phyloP scores from a whole-genome alignment of 805 yeast species.

The Cyberlindnera suaveolens region DNA sequence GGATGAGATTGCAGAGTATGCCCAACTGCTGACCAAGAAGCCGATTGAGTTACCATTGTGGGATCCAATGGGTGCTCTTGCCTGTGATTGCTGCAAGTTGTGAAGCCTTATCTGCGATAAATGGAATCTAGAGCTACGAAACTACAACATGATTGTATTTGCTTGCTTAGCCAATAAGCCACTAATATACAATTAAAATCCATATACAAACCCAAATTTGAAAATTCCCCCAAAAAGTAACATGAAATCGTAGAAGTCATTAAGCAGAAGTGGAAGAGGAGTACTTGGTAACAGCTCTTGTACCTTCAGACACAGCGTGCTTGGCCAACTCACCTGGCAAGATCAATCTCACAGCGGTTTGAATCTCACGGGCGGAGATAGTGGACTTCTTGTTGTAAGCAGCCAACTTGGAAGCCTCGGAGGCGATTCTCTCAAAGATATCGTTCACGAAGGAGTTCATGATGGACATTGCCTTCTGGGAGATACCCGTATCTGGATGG shows the following conservation, averaged over 20 bases:
- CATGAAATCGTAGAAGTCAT: constrained; percentile 7
- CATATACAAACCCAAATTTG: constrained; percentile 6
- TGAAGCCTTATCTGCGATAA: background rate
- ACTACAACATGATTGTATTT: background rate
- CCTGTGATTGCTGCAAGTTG: constrained; percentile 22
- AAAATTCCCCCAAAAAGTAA: constrained; percentile 2
- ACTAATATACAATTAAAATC: constrained; percentile 12
- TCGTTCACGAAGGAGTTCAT: constrained; percentile 98
- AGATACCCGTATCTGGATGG: constrained; percentile 98
- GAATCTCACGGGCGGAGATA: constrained; percentile 96
- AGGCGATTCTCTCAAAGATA: constrained; percentile 95
- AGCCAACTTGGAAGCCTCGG: constrained; percentile 97
- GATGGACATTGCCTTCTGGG: constrained; percentile 97
- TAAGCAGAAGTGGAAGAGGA: constrained; percentile 54
- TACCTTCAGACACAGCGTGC: constrained; percentile 98
- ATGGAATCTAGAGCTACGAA: background rate
- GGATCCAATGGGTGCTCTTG: constrained; percentile 79
- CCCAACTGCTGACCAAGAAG: constrained; percentile 30
- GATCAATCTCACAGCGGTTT: constrained; percentile 96
- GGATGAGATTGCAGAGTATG: constrained; percentile 33
- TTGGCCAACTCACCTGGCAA: constrained; percentile 98
- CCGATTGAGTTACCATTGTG: constrained; percentile 64
- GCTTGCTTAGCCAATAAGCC: background rate
- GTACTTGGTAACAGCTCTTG: constrained; percentile 96
- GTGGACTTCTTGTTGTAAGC: constrained; percentile 98